phyloP scores from a whole-genome alignment of 1,284 basidiomycete genomes.

The Trichosporon ovoides region DNA sequence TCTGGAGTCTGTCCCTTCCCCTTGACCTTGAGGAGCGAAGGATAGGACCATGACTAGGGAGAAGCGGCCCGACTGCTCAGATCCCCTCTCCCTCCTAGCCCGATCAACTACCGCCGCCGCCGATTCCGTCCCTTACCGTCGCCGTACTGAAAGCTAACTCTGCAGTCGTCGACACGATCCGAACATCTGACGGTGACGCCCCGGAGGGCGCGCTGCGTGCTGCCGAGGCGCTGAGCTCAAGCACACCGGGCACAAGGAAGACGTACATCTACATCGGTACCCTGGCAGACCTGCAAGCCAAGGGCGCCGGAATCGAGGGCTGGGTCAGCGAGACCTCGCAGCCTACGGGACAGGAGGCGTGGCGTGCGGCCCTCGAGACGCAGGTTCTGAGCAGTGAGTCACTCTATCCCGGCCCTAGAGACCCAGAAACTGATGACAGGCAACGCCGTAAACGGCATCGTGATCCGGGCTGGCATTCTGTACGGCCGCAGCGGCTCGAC shows the following conservation, averaged over 20 bases:
- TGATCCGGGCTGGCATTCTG: conserved; percentile 42
- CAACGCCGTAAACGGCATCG: conserved; percentile 18
- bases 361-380: conserved; percentile 34
- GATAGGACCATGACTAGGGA: too few relatives aligned
- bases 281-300: not conserved
- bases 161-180: conserved; percentile 47
- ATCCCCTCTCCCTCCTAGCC: too few relatives aligned
- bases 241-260: conserved; percentile 47
- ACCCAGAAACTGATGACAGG: conserved; percentile 13
- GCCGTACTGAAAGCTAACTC: conserved; percentile 4
- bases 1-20: too few relatives aligned
- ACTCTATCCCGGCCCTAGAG: not conserved
- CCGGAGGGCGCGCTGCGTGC: conserved; percentile 40
- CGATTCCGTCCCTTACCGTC: too few relatives aligned
- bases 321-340: conserved; percentile 38
- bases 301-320: conserved; percentile 30
- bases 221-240: conserved; percentile 19
- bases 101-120: too few relatives aligned
- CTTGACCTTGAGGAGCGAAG: too few relatives aligned
- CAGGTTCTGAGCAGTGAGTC: conserved; percentile 30
- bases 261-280: conserved; percentile 55
- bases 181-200: conserved; percentile 35
- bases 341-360: conserved; percentile 20
- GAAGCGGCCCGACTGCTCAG: too few relatives aligned
- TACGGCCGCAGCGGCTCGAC: conserved; percentile 47